Base-by-base conservation (phyloP, 2,329 filamentous ascomycete species). In the Xylariaceae sp. region DNA sequence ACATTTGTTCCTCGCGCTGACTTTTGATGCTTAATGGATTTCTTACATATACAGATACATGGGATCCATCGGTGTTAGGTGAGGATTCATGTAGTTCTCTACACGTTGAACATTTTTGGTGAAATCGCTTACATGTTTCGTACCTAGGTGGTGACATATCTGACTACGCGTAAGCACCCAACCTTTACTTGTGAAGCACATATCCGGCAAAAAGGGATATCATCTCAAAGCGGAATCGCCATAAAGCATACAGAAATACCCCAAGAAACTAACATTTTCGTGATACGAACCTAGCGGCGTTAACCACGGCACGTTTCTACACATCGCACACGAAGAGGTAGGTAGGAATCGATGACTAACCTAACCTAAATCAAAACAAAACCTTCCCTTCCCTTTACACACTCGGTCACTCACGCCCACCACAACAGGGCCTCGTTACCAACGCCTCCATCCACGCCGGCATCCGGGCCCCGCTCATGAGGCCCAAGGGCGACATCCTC, bases 61-160 rank as follows among this genome's bases (percentile, higher is more conserved):
- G 83, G 83, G 77, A 85, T 54, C 82, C 84, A 0, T 70, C 70
- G 0, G 70, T 76, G 0, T 51, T 78, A 3, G 71, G 69, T 69
- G 50, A 46, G 59, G 43, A 9, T 9, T 9, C 17, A n/a, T 12
- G 17, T 37, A 24, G 7, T 11, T 7, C 21, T 24, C 21, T 7
- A 6, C 21, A 24, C 21, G 11, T 11, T 11, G 6, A 24, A 6
- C 12, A 5, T 27, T 3, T 36, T 14, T 27, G 9, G 3, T 7
- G 3, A 31, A n/a, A n/a, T 28, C 18, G 9, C 26, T n/a, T 28
- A 9, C 7, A 4, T 49, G 50, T 52, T 13, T 17, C 13, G 12
- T 18, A 32, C 13, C 7, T 16, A 66, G 69, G 74, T 9, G 75
- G 75, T 15, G 73, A 73, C 0, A 65, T 78, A n/a, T 76, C 73